Percentiles rank a stretch among this genome's conserved stretches.
phyloP scores from a whole-genome alignment of 805 yeast genomes.

The Teunomyces atbi region DNA sequence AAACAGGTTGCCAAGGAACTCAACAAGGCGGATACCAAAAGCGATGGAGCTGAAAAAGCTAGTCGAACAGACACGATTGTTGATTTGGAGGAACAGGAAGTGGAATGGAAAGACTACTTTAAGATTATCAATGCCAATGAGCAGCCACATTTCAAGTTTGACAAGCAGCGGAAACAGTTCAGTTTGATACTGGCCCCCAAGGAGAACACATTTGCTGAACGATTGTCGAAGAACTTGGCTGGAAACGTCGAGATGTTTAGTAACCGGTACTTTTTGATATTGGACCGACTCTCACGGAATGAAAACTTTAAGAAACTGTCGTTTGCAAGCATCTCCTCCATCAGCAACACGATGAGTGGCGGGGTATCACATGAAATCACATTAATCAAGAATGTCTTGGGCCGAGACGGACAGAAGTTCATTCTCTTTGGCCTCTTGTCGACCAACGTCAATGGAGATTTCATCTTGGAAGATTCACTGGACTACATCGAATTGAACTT shows the following conservation, averaged over 20 bases:
- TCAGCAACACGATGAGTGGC: constrained; percentile 20
- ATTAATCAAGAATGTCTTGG: constrained; percentile 77
- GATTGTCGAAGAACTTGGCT: constrained; percentile 15
- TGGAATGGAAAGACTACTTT: constrained; percentile 75
- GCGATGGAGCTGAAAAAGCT: constrained; percentile 11
- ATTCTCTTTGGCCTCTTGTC: constrained; percentile 74
- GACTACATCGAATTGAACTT: constrained; percentile 71
- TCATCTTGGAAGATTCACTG: constrained; percentile 77
- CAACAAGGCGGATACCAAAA: constrained; percentile 18
- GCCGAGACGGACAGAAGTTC: constrained; percentile 76
- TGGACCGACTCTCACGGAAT: constrained; percentile 73
- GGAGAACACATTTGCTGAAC: constrained; percentile 1
- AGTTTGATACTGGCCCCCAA: constrained; percentile 26
- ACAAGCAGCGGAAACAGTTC: constrained; percentile 61
- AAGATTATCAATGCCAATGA: constrained; percentile 59
- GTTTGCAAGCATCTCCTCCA: constrained; percentile 43
- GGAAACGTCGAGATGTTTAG: constrained; percentile 41
- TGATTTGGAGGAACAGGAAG: constrained; percentile 20
- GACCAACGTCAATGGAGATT: constrained; percentile 61
- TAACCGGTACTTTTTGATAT: constrained; percentile 58
- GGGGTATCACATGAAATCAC: constrained; percentile 47
- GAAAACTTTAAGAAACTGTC: constrained; percentile 64
- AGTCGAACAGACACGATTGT: constrained; percentile 18
- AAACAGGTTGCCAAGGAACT: constrained; percentile 61
- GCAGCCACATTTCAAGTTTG: constrained; percentile 66